Evolutionary conservation across 768 basidiomycete species (phyloP).

Genomic region (Pholiota molesta): DNA sequence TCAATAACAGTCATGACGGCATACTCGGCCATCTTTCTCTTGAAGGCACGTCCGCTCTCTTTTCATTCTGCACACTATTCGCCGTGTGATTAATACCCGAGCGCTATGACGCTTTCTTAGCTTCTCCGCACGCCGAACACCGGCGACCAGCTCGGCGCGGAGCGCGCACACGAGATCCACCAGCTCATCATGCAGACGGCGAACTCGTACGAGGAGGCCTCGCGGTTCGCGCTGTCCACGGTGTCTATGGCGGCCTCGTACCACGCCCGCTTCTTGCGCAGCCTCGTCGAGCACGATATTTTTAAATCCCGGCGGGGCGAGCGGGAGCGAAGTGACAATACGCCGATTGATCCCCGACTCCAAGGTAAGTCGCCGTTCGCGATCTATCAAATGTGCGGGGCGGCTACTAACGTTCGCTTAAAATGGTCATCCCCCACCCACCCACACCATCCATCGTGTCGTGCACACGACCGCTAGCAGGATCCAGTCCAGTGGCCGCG

Average conservation of each 20-base stretch:
- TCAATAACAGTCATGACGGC: slow-evolving; percentile 86
- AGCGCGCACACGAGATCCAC: slow-evolving; percentile 67
- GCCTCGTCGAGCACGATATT: slow-evolving; percentile 65
- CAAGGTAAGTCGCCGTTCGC: slow-evolving; percentile 45
- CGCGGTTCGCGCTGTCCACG: slow-evolving; percentile 49
- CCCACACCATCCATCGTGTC: not conserved
- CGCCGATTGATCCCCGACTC: slow-evolving; percentile 57
- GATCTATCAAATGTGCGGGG: not conserved
- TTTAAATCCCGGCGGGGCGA: slow-evolving; percentile 53
- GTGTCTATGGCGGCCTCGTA: slow-evolving; percentile 70
- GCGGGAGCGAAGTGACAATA: slow-evolving; percentile 40
- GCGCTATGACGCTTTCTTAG: slow-evolving; percentile 36
- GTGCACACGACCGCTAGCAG: not conserved
- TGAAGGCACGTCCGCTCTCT: slow-evolving; percentile 54
- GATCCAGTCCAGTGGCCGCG: not conserved
- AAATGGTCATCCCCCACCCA: not conserved
- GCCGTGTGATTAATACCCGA: slow-evolving; percentile 1
- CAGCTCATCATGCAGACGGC: slow-evolving; percentile 68
- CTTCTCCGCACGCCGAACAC: slow-evolving; percentile 69
- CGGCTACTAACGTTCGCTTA: not conserved
- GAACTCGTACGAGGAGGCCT: slow-evolving; percentile 78
- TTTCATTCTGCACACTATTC: slow-evolving; percentile 10
- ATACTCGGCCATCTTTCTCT: slow-evolving; percentile 79
- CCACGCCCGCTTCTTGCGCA: slow-evolving; percentile 79
- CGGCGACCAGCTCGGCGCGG: slow-evolving; percentile 58